Evolutionary conservation across 116 monocot genomes (phyloP).

Genomic region (Trichopus zeylanicus): DNA sequence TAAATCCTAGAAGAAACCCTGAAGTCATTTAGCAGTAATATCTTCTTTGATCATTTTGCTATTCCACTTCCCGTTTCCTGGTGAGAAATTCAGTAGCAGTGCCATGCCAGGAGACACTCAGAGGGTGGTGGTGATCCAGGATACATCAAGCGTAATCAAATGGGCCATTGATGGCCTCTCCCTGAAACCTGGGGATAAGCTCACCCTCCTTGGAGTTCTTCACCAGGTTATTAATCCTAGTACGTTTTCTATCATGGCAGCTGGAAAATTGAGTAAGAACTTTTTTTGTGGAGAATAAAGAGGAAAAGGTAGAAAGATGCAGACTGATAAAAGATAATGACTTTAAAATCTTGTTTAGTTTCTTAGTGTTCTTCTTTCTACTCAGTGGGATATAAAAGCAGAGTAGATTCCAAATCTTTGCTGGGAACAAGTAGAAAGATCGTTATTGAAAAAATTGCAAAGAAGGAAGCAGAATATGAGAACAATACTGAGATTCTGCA

Average conservation of each 20-base stretch:
- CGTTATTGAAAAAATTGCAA: conserved; percentile 19
- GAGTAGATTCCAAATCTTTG: conserved; percentile 18
- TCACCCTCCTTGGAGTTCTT: conserved; percentile 47
- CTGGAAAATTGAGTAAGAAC: conserved; percentile 23
- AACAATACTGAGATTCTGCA: conserved; percentile 19
- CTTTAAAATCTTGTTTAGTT: background rate
- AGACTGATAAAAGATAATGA: too few species aligned
- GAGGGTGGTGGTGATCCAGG: conserved; percentile 50
- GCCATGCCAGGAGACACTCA: conserved; percentile 4
- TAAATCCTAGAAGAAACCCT: too few species aligned
- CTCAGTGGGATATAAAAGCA: conserved; percentile 46
- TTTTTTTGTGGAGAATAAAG: conserved; percentile 2
- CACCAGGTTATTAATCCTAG: conserved; percentile 48
- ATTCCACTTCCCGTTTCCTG: too few species aligned
- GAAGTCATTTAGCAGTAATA: too few species aligned
- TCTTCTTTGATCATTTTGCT: too few species aligned
- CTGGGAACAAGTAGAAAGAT: conserved; percentile 15
- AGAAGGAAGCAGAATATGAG: conserved; percentile 21
- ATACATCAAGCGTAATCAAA: conserved; percentile 45
- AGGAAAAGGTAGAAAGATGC: too few species aligned
- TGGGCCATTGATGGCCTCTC: conserved; percentile 39
- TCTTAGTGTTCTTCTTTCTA: background rate
- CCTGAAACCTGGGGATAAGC: conserved; percentile 45
- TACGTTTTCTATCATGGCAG: conserved; percentile 29
- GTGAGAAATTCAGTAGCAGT: too few species aligned